Base-by-base conservation (phyloP, 1,139 yeast genomes). In the Blastobotrys niveus region DNA sequence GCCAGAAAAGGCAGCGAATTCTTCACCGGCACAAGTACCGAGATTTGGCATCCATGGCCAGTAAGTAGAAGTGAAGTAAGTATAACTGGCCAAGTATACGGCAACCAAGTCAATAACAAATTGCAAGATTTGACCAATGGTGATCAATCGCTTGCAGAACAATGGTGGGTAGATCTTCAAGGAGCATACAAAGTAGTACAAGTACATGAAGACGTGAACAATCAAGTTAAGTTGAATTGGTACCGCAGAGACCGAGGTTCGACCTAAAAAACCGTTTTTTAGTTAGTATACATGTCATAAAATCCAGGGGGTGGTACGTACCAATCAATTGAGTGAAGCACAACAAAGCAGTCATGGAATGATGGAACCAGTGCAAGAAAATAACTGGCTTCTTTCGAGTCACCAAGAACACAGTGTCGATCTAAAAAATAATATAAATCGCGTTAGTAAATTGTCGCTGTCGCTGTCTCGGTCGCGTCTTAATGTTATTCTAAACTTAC, bases 201-300 rank as follows among this genome's bases (percentile, higher is more conserved):
- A 91, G 78, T 91, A 91, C 98, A 91, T 91, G 56, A 91, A 82
- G 42, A 91, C 96, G 63, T 91, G 98, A 40, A 91, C 98, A 48
- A 80, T 85, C 68, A 91, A 74, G 73, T 91, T 91, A 62, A 91
- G 74, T 29, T 81, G 65, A 63, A 91, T 91, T 50, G 95, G 95
- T 43, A 91, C 96, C 96, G 97, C 91, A 55, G 88, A 88, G 52
- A 70, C 94, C 8, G 96, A 77, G 41, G 98, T 91, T 52, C 74
- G 70, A 50, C 98, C 37, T 24, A 24, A 24, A 7, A 7, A 24
- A 24, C 10, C 7, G 32, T 29, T 6, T n/a, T n/a, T n/a, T n/a
- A n/a, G n/a, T n/a, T n/a, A n/a, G n/a, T n/a, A n/a, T n/a, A n/a
- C n/a, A n/a, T n/a, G n/a, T n/a, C n/a, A n/a, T n/a, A n/a, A n/a